A percentile compares a stretch with the other conserved stretches of the same genome.
Conservation (phyloP, 768 basidiomycete species). For the Favolaschia claudopus region DNA sequence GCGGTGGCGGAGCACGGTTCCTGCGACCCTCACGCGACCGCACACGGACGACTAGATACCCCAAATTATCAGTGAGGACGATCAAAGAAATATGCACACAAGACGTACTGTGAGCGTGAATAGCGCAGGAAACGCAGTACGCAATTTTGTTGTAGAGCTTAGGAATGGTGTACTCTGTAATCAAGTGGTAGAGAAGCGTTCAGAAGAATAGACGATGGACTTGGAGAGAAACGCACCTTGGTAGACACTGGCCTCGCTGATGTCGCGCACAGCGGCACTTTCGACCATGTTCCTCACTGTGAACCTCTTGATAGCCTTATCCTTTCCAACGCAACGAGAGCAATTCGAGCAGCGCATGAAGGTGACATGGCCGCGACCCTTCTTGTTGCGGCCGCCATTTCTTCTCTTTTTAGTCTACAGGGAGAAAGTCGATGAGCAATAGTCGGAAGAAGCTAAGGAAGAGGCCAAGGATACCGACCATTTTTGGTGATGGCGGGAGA, state of each 20-base stretch:
- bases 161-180: constrained; percentile 90
- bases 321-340: constrained; percentile 96
- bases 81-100: not conserved
- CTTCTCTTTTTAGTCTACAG: constrained; percentile 97
- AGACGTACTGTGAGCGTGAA: constrained; percentile 93
- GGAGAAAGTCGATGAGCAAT: too few relatives aligned
- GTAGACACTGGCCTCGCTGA: constrained; percentile 96
- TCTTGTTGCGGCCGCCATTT: constrained; percentile 99
- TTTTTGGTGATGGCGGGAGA: not conserved
- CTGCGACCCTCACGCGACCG: constrained; percentile 94
- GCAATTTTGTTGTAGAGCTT: constrained; percentile 99
- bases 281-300: constrained; percentile 99
- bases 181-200: constrained; percentile 3
- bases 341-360: constrained; percentile 99
- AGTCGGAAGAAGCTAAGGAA: not conserved
- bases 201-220: not conserved
- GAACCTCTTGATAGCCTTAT: constrained; percentile 99
- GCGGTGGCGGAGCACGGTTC: constrained; percentile 97
- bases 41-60: constrained; percentile 89
- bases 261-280: constrained; percentile 96
- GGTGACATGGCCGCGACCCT: constrained; percentile 94
- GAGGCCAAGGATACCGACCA: not conserved
- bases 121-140: constrained; percentile 99
- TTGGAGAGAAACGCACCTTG: constrained; percentile 61
- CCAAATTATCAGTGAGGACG: not conserved